phyloP scores from a whole-genome alignment of 805 yeast species.

The Ogataea thermomethanolica region DNA sequence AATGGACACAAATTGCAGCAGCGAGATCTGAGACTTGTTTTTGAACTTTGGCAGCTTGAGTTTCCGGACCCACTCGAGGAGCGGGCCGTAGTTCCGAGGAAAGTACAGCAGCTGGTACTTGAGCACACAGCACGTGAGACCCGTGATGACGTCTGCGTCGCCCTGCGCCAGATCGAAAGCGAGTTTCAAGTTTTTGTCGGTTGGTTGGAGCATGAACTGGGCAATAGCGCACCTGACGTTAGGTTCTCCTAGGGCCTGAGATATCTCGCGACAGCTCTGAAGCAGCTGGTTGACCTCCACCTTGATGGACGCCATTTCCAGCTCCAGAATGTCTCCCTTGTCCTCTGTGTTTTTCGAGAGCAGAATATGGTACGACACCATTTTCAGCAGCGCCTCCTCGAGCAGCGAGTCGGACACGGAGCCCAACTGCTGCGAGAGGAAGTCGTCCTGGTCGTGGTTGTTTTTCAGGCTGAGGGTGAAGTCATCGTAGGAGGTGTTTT shows the following conservation, averaged over 20 bases:
- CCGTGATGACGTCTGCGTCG: conserved; percentile 16
- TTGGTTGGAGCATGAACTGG: conserved; percentile 21
- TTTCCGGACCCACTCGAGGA: conserved; percentile 24
- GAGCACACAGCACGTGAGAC: conserved; percentile 25
- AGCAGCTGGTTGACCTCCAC: conserved; percentile 15
- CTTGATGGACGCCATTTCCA: conserved; percentile 6
- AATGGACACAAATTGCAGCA: conserved; percentile 28
- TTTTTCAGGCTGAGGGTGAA: conserved; percentile 8
- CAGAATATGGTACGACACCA: conserved; percentile 19
- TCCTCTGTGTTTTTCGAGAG: conserved; percentile 8
- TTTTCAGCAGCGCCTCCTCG: conserved; percentile 14
- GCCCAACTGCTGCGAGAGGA: conserved; percentile 13
- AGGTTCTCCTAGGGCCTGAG: neutral
- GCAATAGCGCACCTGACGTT: conserved; percentile 14
- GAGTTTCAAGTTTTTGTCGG: conserved; percentile 14
- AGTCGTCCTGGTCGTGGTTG: neutral
- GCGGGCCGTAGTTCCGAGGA: conserved; percentile 11
- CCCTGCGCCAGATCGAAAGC: conserved; percentile 14
- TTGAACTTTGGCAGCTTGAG: conserved; percentile 26
- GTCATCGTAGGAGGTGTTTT: conserved; percentile 13
- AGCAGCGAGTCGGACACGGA: conserved; percentile 15
- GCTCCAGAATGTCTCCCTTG: neutral
- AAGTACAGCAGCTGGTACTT: conserved; percentile 24
- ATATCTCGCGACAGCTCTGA: neutral
- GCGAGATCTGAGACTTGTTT: conserved; percentile 21